phyloP scores from a whole-genome alignment of 106 monocot species.

The Iris macrosiphon region DNA sequence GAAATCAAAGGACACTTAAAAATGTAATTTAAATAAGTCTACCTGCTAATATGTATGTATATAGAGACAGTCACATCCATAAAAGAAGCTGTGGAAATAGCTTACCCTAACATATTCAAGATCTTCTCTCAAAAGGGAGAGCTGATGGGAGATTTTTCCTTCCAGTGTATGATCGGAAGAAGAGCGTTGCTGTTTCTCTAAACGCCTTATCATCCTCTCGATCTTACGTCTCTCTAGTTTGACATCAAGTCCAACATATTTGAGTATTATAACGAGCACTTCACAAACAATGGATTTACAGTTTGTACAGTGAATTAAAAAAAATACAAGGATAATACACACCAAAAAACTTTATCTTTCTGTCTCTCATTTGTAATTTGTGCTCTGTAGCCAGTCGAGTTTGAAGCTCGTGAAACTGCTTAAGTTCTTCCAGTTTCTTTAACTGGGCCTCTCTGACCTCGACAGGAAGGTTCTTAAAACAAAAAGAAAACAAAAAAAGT shows the following conservation, averaged over 20 bases:
- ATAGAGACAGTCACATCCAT: too few relatives aligned
- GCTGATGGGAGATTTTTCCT: constrained; percentile 47
- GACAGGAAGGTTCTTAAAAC: constrained; percentile 75
- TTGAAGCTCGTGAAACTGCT: constrained; percentile 72
- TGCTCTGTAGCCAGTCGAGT: constrained; percentile 51
- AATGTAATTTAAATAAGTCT: too few relatives aligned
- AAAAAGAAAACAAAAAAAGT: constrained; percentile 6
- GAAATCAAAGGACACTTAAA: too few relatives aligned
- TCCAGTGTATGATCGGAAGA: constrained; percentile 50
- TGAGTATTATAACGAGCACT: constrained; percentile 1
- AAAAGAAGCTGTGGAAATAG: neutral
- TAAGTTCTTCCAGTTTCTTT: constrained; percentile 81
- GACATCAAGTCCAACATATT: constrained; percentile 1
- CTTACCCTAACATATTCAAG: constrained; percentile 97
- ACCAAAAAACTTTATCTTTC: constrained; percentile 97
- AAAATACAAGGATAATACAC: constrained; percentile 9
- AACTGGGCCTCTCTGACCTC: constrained; percentile 72
- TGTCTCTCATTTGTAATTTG: constrained; percentile 61
- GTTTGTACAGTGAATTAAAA: too few relatives aligned
- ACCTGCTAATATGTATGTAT: too few relatives aligned
- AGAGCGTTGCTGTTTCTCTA: constrained; percentile 88
- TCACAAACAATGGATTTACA: too few relatives aligned
- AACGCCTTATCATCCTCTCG: constrained; percentile 92
- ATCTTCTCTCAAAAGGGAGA: constrained; percentile 76
- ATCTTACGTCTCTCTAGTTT: constrained; percentile 82